Percentiles rank a stretch among this genome's conserved stretches.
Evolutionary conservation across 139 green algal genomes (phyloP).

Genomic region (Medakamo hakoo): DNA sequence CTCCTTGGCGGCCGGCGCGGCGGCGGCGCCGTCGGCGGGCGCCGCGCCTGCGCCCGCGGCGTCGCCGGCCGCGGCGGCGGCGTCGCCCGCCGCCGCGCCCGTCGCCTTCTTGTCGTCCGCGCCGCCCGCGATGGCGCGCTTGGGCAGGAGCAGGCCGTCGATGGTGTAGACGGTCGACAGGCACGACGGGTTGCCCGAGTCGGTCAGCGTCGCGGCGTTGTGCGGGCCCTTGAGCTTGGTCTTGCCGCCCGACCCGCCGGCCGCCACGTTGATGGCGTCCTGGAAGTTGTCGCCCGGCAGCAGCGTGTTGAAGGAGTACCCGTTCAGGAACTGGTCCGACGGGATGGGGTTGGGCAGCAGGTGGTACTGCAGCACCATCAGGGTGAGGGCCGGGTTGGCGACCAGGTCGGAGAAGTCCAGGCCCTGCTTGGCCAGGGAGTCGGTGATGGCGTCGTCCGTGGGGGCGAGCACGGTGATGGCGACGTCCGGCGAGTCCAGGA

Average conservation of each 20-base stretch:
- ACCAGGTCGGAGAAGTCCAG: slow-evolving; percentile 1
- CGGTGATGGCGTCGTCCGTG: slow-evolving; percentile 2
- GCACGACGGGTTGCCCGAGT: neutral
- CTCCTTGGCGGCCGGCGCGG: too few relatives aligned
- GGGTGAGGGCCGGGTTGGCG: neutral
- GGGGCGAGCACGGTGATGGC: slow-evolving; percentile 2
- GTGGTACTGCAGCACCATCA: slow-evolving; percentile 1
- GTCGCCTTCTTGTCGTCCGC: neutral
- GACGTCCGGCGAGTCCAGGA: neutral
- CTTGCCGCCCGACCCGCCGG: neutral
- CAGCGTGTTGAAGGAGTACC: slow-evolving; percentile 5
- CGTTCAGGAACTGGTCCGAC: neutral
- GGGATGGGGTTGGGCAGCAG: slow-evolving; percentile 5
- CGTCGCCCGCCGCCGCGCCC: too few relatives aligned
- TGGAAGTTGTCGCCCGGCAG: neutral
- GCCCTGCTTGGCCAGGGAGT: neutral
- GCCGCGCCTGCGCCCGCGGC: too few relatives aligned
- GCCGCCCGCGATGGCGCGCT: neutral
- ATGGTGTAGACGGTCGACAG: neutral
- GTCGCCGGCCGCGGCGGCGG: neutral
- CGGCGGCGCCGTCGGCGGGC: too few relatives aligned
- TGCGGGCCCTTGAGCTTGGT: neutral
- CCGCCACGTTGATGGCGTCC: neutral
- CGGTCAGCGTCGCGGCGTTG: neutral
- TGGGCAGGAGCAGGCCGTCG: neutral